These are phyloP conservation scores for Gastrolobium bilobum DNA, from an alignment of 306 rosid genomes.

Conservation along the genomic window DNA sequence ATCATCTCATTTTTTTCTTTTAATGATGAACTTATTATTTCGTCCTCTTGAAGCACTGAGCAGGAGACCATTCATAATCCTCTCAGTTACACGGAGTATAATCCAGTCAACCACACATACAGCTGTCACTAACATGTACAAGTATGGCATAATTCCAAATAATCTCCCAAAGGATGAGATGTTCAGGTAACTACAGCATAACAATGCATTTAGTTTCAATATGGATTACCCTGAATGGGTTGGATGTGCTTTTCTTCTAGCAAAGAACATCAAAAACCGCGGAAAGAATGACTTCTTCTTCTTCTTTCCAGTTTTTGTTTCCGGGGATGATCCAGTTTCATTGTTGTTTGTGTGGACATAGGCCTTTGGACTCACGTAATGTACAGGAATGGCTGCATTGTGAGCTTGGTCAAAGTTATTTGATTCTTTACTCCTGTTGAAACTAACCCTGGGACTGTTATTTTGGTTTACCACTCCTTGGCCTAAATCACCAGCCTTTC, in stretches of 20 bases:
- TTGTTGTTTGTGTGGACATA: slow-evolving; percentile 42
- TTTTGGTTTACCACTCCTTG: slow-evolving; percentile 54
- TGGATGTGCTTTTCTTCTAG: slow-evolving; percentile 65
- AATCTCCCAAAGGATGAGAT: slow-evolving; percentile 40
- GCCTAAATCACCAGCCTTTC: slow-evolving; percentile 67
- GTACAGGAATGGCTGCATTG: slow-evolving; percentile 34
- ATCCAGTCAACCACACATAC: slow-evolving; percentile 57
- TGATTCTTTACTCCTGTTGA: slow-evolving; percentile 61
- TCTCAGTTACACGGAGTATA: slow-evolving; percentile 40
- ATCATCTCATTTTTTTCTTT: slow-evolving; percentile 46
- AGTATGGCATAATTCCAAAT: slow-evolving; percentile 34
- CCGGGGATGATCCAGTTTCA: slow-evolving; percentile 58
- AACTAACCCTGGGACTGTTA: slow-evolving; percentile 54
- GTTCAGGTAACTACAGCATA: slow-evolving; percentile 42
- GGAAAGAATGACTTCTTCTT: slow-evolving; percentile 88
- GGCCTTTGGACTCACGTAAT: slow-evolving; percentile 56
- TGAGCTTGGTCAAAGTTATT: slow-evolving; percentile 42
- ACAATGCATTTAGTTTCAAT: slow-evolving; percentile 40
- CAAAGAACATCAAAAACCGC: slow-evolving; percentile 87
- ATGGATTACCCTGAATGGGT: slow-evolving; percentile 52
- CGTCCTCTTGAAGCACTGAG: slow-evolving; percentile 49
- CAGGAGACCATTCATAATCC: slow-evolving; percentile 42
- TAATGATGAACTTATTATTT: slow-evolving; percentile 42
- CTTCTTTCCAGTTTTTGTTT: slow-evolving; percentile 71
- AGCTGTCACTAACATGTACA: slow-evolving; percentile 58